A percentile compares a stretch with the other conserved stretches of the same genome.
These are phyloP conservation scores for Scopulariopsis brevicaulis DNA, from an alignment of 2,329 filamentous ascomycete genomes.

Conservation along the genomic window DNA sequence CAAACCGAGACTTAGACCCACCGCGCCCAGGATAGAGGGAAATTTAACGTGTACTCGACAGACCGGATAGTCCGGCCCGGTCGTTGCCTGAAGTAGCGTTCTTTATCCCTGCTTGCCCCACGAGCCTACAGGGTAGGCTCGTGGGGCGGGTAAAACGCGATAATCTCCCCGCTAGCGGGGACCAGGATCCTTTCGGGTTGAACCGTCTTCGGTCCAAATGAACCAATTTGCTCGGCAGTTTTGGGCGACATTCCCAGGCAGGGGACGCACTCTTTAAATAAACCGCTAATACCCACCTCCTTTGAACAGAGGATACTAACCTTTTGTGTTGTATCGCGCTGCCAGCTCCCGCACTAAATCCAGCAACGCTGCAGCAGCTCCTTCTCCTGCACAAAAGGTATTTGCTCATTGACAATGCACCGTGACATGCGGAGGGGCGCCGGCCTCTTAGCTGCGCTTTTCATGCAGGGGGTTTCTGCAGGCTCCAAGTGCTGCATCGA, in stretches of 20 bases:
- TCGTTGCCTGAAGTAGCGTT: no score
- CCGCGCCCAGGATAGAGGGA: no score
- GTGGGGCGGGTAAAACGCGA: no score
- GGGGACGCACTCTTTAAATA: background rate
- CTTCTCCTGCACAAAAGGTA: background rate
- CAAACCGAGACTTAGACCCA: no score
- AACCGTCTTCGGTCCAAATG: background rate
- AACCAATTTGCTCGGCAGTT: background rate
- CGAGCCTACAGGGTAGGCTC: no score
- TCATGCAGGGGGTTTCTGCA: background rate
- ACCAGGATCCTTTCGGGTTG: background rate
- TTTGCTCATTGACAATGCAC: background rate
- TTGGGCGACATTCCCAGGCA: background rate
- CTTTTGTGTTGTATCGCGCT: background rate
- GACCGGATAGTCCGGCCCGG: no score
- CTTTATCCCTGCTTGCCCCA: no score
- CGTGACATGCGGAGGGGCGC: background rate
- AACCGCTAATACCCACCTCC: background rate
- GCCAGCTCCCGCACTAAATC: background rate
- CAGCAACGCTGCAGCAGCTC: background rate
- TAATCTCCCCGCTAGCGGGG: no score
- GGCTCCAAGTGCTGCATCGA: background rate
- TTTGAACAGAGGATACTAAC: no score
- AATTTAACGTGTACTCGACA: no score
- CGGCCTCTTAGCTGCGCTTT: background rate